These are phyloP conservation scores for Thielaviopsis punctulata DNA, from an alignment of 2,329 filamentous ascomycete genomes.

Conservation along the genomic window DNA sequence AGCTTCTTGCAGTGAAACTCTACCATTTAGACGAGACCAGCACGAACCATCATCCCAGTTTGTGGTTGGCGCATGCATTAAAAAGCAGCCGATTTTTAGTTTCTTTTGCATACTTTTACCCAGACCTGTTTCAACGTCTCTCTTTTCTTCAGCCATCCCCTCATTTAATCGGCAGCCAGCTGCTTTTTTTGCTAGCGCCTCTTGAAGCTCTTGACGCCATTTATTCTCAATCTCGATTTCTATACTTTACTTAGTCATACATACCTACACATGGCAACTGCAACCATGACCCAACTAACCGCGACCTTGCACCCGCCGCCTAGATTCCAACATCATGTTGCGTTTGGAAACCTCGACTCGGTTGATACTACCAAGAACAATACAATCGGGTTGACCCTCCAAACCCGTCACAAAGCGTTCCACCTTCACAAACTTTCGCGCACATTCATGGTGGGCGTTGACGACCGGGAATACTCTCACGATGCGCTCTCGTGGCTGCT, in stretches of 20 bases:
- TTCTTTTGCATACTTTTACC: too few species aligned
- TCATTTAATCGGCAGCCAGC: background rate
- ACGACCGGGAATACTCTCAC: conserved; percentile 82
- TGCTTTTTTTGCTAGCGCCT: too few species aligned
- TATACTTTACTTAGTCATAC: too few species aligned
- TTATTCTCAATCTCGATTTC: too few species aligned
- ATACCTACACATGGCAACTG: background rate
- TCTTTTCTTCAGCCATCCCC: too few species aligned
- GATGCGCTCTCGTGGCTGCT: conserved; percentile 86
- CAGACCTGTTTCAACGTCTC: too few species aligned
- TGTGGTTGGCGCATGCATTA: background rate
- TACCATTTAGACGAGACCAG: too few species aligned
- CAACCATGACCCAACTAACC: conserved; percentile 9
- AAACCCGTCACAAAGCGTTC: conserved; percentile 74
- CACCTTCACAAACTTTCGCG: conserved; percentile 63
- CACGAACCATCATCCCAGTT: background rate
- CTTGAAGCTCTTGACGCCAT: too few species aligned
- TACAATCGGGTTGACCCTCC: conserved; percentile 58
- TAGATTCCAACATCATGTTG: conserved; percentile 42
- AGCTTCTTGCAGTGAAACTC: background rate
- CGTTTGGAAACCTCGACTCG: conserved; percentile 41
- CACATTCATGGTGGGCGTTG: conserved; percentile 79
- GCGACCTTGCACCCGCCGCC: background rate
- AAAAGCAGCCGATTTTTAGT: background rate
- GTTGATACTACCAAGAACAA: conserved; percentile 43